Percentiles rank a stretch among this genome's conserved stretches.
These are phyloP conservation scores for Odonthalia washingtoniensis DNA, from an alignment of 31 red algal species.

Conservation along the genomic window DNA sequence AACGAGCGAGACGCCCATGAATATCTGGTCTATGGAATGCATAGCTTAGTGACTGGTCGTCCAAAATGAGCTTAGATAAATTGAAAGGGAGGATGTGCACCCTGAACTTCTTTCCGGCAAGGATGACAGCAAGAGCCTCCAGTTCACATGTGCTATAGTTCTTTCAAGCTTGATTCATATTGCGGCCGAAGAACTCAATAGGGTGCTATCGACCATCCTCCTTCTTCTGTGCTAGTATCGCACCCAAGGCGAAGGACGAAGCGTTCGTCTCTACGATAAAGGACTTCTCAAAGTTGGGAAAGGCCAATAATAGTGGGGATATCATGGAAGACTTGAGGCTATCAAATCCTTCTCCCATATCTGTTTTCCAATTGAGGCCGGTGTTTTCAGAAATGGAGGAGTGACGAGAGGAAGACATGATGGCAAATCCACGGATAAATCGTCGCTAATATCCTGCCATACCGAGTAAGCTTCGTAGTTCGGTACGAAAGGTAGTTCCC, in stretches of 20 bases:
- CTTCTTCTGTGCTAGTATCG: constrained; percentile 12
- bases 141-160: constrained; percentile 12
- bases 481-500: neutral
- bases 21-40: constrained; percentile 5
- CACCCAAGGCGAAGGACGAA: constrained; percentile 6
- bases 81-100: constrained; percentile 23
- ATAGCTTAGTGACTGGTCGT: constrained; percentile 8
- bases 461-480: neutral
- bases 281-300: constrained; percentile 14
- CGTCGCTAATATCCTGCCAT: neutral
- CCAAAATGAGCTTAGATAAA: neutral
- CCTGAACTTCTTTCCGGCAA: constrained; percentile 3
- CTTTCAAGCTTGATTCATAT: too few species aligned
- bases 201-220: constrained; percentile 23
- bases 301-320: neutral
- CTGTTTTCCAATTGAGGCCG: neutral
- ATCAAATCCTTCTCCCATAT: neutral
- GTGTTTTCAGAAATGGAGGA: neutral
- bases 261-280: constrained; percentile 31
- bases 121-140: constrained; percentile 22
- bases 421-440: neutral
- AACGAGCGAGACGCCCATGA: constrained; percentile 4
- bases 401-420: neutral
- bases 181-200: neutral
- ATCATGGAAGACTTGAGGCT: neutral